Evolutionary conservation across 768 basidiomycete genomes (phyloP).

Genomic region (Termitomyces eurrhizus): DNA sequence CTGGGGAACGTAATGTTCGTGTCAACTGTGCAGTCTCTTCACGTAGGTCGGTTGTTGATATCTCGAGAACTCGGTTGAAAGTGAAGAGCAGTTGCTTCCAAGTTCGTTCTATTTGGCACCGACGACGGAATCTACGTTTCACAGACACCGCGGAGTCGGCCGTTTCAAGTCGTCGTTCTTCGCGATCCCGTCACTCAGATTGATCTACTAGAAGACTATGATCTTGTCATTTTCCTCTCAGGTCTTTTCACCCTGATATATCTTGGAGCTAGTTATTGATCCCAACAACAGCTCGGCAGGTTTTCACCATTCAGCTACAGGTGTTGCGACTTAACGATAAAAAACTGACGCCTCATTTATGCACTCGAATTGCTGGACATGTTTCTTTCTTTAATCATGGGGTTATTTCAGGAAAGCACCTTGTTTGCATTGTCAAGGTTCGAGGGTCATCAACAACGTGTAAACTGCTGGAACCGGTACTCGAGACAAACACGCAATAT

Average conservation of each 20-base stretch:
- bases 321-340: background rate
- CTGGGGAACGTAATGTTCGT: background rate
- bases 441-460: conserved; percentile 35
- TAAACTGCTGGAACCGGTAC: conserved; percentile 12
- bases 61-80: background rate
- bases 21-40: conserved; percentile 11
- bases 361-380: conserved; percentile 12
- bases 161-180: conserved; percentile 5
- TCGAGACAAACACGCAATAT: background rate
- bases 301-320: conserved; percentile 9
- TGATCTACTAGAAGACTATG: conserved; percentile 71
- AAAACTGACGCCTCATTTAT: conserved; percentile 2
- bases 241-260: conserved; percentile 30
- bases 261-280: background rate
- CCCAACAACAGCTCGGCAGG: conserved; percentile 5
- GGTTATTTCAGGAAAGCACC: conserved; percentile 41
- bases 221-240: conserved; percentile 71
- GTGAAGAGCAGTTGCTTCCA: background rate
- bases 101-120: conserved; percentile 12
- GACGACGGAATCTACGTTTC: conserved; percentile 14
- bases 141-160: conserved; percentile 1
- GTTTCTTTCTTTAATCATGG: conserved; percentile 30
- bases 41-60: background rate
- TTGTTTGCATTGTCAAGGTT: conserved; percentile 37
- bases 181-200: conserved; percentile 55